Percentiles rank a stretch among this genome's conserved stretches.
These are phyloP conservation scores for Puccinia polysora DNA, from an alignment of 1,284 basidiomycete species.

Conservation along the genomic window DNA sequence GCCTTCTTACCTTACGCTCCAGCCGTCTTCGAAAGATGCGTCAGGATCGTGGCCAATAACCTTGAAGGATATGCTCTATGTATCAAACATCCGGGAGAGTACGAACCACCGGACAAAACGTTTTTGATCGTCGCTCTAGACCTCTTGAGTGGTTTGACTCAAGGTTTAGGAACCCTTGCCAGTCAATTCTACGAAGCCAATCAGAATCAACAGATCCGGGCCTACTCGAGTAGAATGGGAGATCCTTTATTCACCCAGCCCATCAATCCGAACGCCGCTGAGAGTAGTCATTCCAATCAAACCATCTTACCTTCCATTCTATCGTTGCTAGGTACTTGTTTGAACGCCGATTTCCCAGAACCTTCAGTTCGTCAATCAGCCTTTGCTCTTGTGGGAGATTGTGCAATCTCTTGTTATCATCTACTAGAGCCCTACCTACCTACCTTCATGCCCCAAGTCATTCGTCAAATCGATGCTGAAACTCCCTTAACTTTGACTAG, in stretches of 20 bases:
- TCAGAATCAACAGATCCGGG: constrained; percentile 21
- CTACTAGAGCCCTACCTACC: constrained; percentile 78
- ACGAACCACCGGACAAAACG: constrained; percentile 84
- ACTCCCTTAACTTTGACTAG: constrained; percentile 86
- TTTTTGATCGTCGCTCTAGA: constrained; percentile 97
- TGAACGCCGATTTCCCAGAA: constrained; percentile 60
- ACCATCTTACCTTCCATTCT: constrained; percentile 17
- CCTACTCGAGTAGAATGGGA: not conserved
- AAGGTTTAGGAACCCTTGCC: constrained; percentile 78
- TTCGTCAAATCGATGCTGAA: constrained; percentile 82
- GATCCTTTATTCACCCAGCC: not conserved
- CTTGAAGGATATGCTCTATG: constrained; percentile 75
- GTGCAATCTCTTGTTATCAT: constrained; percentile 90
- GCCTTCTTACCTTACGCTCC: constrained; percentile 83
- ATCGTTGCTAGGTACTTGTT: constrained; percentile 21
- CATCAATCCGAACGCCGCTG: constrained; percentile 3
- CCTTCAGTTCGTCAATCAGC: constrained; percentile 92
- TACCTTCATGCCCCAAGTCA: constrained; percentile 82
- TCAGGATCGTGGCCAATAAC: constrained; percentile 74
- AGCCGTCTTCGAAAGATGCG: constrained; percentile 89
- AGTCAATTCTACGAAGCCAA: constrained; percentile 62
- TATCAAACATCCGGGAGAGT: constrained; percentile 70
- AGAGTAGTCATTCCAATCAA: not conserved
- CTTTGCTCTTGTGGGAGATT: constrained; percentile 92
- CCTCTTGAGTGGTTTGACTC: constrained; percentile 87